Evolutionary conservation across 495 filamentous ascomycete genomes (phyloP), one percentile per base, ranked within the genome.

Genomic region (Entonaema liquescens): DNA sequence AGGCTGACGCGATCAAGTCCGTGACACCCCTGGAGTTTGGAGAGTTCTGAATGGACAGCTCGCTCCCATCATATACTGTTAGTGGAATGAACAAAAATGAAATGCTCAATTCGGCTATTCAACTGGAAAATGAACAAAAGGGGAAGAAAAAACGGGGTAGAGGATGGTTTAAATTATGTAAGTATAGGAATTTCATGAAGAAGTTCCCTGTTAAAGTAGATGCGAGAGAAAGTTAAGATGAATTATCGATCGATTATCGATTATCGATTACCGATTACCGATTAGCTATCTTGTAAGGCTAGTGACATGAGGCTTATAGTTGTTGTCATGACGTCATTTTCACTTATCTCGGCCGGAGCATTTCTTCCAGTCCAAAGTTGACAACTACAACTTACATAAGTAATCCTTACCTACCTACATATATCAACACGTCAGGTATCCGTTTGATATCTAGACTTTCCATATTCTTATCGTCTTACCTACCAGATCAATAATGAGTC

Each of bases 291-390:
- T 53, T 19, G 19, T 49, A 21, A 3, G 9, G 44, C 19, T 8
- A 50, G 5, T 40, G 2, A 40, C 2, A 40, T 2, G 38, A 17
- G 1, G 15, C 38, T 40, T n/a, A n/a, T n/a, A n/a, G n/a, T n/a
- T n/a, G n/a, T n/a, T n/a, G 9, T 29, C 3, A 55, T 70, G 67
- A 70, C 67, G 67, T 70, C 67, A 70, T 33, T 21, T 4, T 28
- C 6, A 21, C 5, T 17, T 59, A 25, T 53, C 5, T 11, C 25
- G 25, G 9, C 55, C 58, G 67, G 67, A 70, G 61, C 61, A 61
- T 70, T 61, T 65, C 44, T 61, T 70, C 67, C 55, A 53, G 49
- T 25, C 23, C 25, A 54, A 17, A 33, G 1, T 6, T 52, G 25
- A 52, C 21, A 31, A 7, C 2, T 19, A 2, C 12, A 55, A 13